Evolutionary conservation across 2,329 filamentous ascomycete genomes (phyloP), one percentile per base, ranked within the genome.

Genomic region (Westerdykella aurantiaca): DNA sequence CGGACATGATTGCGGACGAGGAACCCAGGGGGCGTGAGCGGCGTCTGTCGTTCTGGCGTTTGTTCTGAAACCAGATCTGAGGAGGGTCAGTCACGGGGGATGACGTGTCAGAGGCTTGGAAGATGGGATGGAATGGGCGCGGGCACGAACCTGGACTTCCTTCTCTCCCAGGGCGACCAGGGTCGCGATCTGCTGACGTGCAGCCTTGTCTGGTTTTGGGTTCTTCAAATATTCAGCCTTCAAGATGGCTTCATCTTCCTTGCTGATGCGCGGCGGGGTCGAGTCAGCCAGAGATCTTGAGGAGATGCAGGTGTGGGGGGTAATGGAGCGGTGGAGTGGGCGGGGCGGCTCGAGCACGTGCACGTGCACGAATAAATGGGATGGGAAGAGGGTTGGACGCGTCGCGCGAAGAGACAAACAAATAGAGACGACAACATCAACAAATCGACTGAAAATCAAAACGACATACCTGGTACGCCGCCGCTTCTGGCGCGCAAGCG

Each of bases 61-160:
- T 82, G 62, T 96, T 96, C 63, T 96, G 91, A 70, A 96, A 96
- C 91, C 91, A 97, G 57, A 96, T 95, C 91, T 96, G 55, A 35
- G 34, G 34, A 16, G 33, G 39, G 37, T 69, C 60, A 68, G 58
- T 55, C 53, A 55, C 48, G 46, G 31, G 25, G 11, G 22, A 22
- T 35, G 34, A 52, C 40, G 39, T 35, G 21, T 41, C 10, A 39
- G 18, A 21, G 18, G 4, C 18, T 21, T 21, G 18, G 18, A 13
- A 34, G 23, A 7, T 41, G 37, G 5, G 29, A 29, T 29, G 29
- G 17, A 45, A 35, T 35, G 33, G 11, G 18, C 31, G 31, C 37
- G 2, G 12, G 14, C 29, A 68, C 83, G 68, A 72, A 95, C 91
- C 82, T 96, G 91, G 31, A 96, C 88, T 73, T 96, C 90, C 69